Percentiles rank a stretch among this genome's conserved stretches.
phyloP scores from a whole-genome alignment of 108 stramenopile genomes.

The Parmales sp. region DNA sequence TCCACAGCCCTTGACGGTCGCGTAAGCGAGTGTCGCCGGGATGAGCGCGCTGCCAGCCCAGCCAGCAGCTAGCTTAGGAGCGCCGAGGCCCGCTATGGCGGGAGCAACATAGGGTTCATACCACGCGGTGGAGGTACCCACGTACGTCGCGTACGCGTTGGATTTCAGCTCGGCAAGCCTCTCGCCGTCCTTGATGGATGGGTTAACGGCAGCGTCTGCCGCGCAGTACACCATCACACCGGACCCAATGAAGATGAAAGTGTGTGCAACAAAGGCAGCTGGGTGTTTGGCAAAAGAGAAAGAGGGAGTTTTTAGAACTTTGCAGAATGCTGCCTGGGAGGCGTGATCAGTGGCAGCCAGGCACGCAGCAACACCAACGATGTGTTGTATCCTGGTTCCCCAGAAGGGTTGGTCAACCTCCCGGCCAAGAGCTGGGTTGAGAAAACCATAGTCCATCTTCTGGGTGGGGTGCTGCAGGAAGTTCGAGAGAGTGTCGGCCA shows the following conservation, averaged over 20 bases:
- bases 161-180: constrained; percentile 26
- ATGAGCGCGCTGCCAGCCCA: constrained; percentile 37
- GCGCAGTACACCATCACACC: constrained; percentile 39
- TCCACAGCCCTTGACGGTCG: constrained; percentile 44
- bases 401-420: constrained; percentile 34
- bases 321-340: constrained; percentile 28
- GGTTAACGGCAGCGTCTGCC: constrained; percentile 41
- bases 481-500: constrained; percentile 40
- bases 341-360: constrained; percentile 42
- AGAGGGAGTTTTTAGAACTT: constrained; percentile 5
- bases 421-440: constrained; percentile 39
- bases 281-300: constrained; percentile 44
- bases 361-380: constrained; percentile 43
- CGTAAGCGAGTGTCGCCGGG: constrained; percentile 44
- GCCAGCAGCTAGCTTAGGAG: constrained; percentile 22
- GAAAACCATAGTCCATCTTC: constrained; percentile 48
- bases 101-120: constrained; percentile 44
- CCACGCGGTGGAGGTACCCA: constrained; percentile 40
- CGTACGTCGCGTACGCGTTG: constrained; percentile 27
- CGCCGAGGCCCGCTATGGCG: constrained; percentile 30
- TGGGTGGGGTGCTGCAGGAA: constrained; percentile 43
- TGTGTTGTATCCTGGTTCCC: constrained; percentile 50
- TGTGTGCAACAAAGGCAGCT: constrained; percentile 47
- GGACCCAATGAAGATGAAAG: constrained; percentile 44
- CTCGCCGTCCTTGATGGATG: constrained; percentile 28